Conservation (phyloP, 2,329 filamentous ascomycete genomes). For the Tricladium varicosporioides region DNA sequence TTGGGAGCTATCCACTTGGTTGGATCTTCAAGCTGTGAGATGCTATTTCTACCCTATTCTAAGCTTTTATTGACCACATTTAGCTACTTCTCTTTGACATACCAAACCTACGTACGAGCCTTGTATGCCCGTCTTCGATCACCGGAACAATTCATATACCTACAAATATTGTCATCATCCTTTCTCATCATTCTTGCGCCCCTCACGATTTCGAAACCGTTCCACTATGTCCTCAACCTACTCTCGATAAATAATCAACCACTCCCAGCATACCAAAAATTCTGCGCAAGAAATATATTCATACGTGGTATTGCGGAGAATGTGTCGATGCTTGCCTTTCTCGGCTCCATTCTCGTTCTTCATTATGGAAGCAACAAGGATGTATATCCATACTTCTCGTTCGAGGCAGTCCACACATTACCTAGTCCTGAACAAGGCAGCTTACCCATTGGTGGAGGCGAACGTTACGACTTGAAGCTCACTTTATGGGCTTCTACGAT, state of each 20-base stretch:
- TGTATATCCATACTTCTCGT: constrained; percentile 69
- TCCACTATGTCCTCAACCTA: constrained; percentile 54
- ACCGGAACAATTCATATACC: constrained; percentile 61
- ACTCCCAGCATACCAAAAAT: constrained; percentile 63
- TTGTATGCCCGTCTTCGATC: constrained; percentile 66
- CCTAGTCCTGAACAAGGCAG: neutral
- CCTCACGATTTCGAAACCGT: constrained; percentile 58
- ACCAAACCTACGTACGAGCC: constrained; percentile 69
- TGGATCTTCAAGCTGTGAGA: constrained; percentile 69
- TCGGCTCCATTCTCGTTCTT: constrained; percentile 63
- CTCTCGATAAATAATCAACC: constrained; percentile 57
- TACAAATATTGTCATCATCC: constrained; percentile 63
- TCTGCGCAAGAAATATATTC: constrained; percentile 64
- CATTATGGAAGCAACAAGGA: constrained; percentile 67
- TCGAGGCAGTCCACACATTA: constrained; percentile 42
- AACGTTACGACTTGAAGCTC: constrained; percentile 57
- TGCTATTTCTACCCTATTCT: neutral
- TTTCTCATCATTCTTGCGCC: constrained; percentile 63
- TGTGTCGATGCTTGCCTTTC: constrained; percentile 65
- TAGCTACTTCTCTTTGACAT: constrained; percentile 64
- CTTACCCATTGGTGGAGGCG: constrained; percentile 28
- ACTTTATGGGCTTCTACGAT: constrained; percentile 62
- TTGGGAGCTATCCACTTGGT: constrained; percentile 67
- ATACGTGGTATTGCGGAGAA: constrained; percentile 67
- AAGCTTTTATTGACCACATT: constrained; percentile 2